A percentile compares a stretch with the other conserved stretches of the same genome.
Conservation (phyloP, 305 asterid species). For the Fraxinus platypoda region DNA sequence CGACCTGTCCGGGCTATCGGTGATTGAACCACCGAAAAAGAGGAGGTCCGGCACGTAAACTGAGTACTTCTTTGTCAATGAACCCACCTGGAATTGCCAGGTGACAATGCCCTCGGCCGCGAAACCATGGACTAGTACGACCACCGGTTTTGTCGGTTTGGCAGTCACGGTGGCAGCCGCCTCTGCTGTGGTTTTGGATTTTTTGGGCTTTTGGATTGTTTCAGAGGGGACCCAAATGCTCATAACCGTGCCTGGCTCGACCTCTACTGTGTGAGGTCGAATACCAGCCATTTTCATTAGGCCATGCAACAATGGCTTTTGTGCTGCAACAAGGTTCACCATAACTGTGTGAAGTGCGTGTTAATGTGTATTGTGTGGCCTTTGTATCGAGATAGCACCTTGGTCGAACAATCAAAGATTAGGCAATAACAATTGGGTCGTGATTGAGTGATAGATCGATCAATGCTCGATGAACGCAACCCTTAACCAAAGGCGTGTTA, state of each 20-base stretch:
- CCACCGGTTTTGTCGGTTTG: constrained; percentile 58
- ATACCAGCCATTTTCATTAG: constrained; percentile 80
- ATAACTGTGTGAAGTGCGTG: constrained; percentile 25
- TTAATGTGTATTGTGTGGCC: neutral
- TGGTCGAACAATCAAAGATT: too few relatives aligned
- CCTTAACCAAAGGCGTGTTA: neutral
- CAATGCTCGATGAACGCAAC: neutral
- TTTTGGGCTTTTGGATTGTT: constrained; percentile 40
- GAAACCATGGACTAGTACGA: constrained; percentile 82
- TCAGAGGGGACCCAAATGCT: constrained; percentile 71
- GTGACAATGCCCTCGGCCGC: constrained; percentile 89
- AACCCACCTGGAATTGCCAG: constrained; percentile 63
- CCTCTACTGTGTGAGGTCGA: constrained; percentile 47
- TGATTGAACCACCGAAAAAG: constrained; percentile 76
- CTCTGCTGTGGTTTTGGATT: constrained; percentile 22
- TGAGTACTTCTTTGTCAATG: constrained; percentile 63
- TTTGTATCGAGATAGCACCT: neutral
- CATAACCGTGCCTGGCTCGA: constrained; percentile 61
- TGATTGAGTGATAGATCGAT: neutral
- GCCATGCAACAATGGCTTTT: constrained; percentile 62
- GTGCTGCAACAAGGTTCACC: constrained; percentile 80
- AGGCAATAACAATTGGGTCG: neutral
- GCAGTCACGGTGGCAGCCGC: constrained; percentile 2
- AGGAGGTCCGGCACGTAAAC: constrained; percentile 87
- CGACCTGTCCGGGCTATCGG: constrained; percentile 63